A percentile compares a stretch with the other conserved stretches of the same genome.
Conservation (phyloP, 2,329 filamentous ascomycete species). For the Xylariaceae sp. region DNA sequence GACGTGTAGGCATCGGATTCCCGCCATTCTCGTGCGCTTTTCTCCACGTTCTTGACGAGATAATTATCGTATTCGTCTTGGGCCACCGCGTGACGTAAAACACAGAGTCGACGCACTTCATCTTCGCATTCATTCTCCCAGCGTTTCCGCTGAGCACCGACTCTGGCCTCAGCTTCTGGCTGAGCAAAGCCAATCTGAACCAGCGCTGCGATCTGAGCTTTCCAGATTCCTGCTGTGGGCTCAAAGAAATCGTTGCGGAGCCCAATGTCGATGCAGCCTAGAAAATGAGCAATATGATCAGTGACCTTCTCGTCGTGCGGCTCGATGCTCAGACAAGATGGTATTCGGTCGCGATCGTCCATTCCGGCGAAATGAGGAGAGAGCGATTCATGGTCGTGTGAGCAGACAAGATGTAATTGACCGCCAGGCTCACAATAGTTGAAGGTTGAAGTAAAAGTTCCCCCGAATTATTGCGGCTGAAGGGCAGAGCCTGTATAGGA, state of each 20-base stretch:
- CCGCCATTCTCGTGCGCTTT: background rate
- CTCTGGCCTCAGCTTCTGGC: too few species aligned
- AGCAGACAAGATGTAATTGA: too few species aligned
- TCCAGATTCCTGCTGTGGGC: constrained; percentile 1
- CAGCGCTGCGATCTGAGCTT: too few species aligned
- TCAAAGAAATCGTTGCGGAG: constrained; percentile 5
- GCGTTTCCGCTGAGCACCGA: too few species aligned
- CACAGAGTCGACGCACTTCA: constrained; percentile 2
- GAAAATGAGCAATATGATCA: constrained; percentile 4
- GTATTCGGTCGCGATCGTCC: background rate
- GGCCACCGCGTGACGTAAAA: constrained; percentile 3
- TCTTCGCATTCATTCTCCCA: too few species aligned
- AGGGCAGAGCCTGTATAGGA: too few species aligned
- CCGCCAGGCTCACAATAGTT: too few species aligned
- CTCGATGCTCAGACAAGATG: constrained; percentile 2
- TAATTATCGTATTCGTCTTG: background rate
- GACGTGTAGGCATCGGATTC: constrained; percentile 1
- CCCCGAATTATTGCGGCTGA: too few species aligned
- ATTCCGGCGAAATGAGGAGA: background rate
- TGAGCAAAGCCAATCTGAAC: too few species aligned
- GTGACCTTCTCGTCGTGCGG: constrained; percentile 6
- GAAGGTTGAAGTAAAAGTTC: too few species aligned
- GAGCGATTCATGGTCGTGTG: too few species aligned
- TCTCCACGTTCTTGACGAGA: constrained; percentile 1
- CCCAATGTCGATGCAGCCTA: constrained; percentile 6